Evolutionary conservation across 768 basidiomycete genomes (phyloP).

Genomic region (Candolleomyces efflorescens): DNA sequence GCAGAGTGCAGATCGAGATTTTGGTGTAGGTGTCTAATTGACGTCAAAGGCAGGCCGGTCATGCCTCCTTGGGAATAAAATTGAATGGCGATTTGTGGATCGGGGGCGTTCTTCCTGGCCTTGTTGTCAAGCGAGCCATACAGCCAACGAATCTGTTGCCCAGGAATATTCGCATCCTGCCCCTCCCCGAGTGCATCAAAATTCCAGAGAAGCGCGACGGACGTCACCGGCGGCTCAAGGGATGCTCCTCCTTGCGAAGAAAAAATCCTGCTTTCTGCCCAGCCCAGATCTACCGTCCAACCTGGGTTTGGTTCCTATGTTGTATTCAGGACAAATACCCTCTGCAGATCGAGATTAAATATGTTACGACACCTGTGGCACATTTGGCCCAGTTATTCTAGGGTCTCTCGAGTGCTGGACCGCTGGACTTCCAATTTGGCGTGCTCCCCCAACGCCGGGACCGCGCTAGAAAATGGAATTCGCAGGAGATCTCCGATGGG

Average conservation of each 20-base stretch:
- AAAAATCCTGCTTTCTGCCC: not conserved
- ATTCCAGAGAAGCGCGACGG: slow-evolving; percentile 1
- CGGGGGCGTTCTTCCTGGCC: slow-evolving; percentile 31
- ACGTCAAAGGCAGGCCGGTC: slow-evolving; percentile 34
- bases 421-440: not conserved
- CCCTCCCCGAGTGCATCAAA: not conserved
- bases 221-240: slow-evolving; percentile 8
- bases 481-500: not conserved
- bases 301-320: not conserved
- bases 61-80: slow-evolving; percentile 24
- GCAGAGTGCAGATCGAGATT: slow-evolving; percentile 25
- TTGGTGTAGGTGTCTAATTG: slow-evolving; percentile 35
- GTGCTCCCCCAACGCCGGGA: not conserved
- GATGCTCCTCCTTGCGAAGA: slow-evolving; percentile 2
- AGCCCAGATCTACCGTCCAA: not conserved
- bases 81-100: slow-evolving; percentile 38
- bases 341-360: not conserved
- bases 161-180: not conserved
- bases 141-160: slow-evolving; percentile 24
- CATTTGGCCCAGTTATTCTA: too few relatives aligned
- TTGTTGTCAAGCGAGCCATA: slow-evolving; percentile 20
- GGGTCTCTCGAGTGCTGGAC: not conserved
- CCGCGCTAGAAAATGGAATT: not conserved
- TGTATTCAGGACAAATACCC: not conserved
- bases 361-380: slow-evolving; percentile 1